Percentiles rank a stretch among this genome's conserved stretches.
These are phyloP conservation scores for Venturia carpophila DNA, from an alignment of 2,329 filamentous ascomycete species.

Conservation along the genomic window DNA sequence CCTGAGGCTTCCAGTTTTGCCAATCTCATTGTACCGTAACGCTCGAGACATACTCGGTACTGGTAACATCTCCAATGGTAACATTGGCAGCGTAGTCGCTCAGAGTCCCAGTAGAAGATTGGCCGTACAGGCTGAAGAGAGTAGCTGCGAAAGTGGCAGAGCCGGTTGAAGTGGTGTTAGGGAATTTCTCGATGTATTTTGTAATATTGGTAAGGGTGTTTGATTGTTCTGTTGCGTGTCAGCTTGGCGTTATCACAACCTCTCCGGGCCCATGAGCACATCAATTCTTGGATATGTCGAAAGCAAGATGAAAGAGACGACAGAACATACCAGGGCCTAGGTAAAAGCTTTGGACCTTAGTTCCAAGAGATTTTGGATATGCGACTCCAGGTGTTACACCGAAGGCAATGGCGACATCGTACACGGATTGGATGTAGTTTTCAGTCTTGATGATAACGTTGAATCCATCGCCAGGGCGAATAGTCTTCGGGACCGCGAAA, in stretches of 20 bases:
- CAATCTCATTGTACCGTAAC: background rate
- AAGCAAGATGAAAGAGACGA: background rate
- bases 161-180: constrained; percentile 20
- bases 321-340: constrained; percentile 31
- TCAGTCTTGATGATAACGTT: constrained; percentile 34
- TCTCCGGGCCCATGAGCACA: background rate
- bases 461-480: constrained; percentile 34
- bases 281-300: background rate
- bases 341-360: constrained; percentile 27
- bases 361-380: constrained; percentile 28
- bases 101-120: constrained; percentile 19
- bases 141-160: constrained; percentile 24
- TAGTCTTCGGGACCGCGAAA: constrained; percentile 36
- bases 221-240: constrained; percentile 18
- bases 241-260: background rate
- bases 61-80: background rate
- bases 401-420: constrained; percentile 40
- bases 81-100: background rate
- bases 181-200: constrained; percentile 21
- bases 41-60: background rate
- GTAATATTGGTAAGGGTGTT: constrained; percentile 27
- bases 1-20: too few relatives aligned
- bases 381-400: constrained; percentile 29
- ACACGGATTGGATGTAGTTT: constrained; percentile 40
- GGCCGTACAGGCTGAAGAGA: constrained; percentile 27